Evolutionary conservation across 2,329 filamentous ascomycete species (phyloP).

Genomic region (Fusarium continuum): DNA sequence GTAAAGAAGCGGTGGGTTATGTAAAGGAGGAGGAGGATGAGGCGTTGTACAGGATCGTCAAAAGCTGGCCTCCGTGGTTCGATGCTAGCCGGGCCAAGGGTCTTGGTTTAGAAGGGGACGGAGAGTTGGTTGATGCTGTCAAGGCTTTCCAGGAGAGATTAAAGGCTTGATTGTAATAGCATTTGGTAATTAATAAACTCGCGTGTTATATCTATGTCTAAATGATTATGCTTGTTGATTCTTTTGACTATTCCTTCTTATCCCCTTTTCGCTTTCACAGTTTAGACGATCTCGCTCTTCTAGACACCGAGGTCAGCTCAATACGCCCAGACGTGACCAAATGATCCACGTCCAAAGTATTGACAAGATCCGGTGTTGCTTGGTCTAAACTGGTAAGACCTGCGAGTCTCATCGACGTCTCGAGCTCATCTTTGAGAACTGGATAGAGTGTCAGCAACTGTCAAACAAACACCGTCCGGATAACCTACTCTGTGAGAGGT

Average conservation of each 20-base stretch:
- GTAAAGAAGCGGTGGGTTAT: constrained; percentile 53
- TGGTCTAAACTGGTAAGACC: constrained; percentile 45
- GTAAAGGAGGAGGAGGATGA: constrained; percentile 59
- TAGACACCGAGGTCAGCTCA: constrained; percentile 2
- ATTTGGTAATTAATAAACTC: neutral
- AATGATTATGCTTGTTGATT: neutral
- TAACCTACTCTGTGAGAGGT: constrained; percentile 63
- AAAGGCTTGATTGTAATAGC: neutral
- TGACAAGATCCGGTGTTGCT: constrained; percentile 42
- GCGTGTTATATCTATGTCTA: neutral
- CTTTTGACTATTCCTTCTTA: neutral
- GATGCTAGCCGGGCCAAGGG: constrained; percentile 60
- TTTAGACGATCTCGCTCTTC: constrained; percentile 20
- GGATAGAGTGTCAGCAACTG: neutral
- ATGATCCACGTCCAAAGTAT: constrained; percentile 46
- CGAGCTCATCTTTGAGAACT: constrained; percentile 47
- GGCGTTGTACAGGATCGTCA: constrained; percentile 59
- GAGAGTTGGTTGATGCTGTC: constrained; percentile 47
- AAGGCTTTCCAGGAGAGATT: constrained; percentile 39
- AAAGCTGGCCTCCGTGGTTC: constrained; percentile 63
- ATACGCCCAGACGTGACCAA: constrained; percentile 39
- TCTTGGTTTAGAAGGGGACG: constrained; percentile 62
- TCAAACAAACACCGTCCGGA: fast-evolving
- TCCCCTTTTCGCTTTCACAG: constrained; percentile 4
- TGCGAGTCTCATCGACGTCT: constrained; percentile 44